phyloP scores from a whole-genome alignment of 805 yeast genomes.

The Ogataea paraovalis region DNA sequence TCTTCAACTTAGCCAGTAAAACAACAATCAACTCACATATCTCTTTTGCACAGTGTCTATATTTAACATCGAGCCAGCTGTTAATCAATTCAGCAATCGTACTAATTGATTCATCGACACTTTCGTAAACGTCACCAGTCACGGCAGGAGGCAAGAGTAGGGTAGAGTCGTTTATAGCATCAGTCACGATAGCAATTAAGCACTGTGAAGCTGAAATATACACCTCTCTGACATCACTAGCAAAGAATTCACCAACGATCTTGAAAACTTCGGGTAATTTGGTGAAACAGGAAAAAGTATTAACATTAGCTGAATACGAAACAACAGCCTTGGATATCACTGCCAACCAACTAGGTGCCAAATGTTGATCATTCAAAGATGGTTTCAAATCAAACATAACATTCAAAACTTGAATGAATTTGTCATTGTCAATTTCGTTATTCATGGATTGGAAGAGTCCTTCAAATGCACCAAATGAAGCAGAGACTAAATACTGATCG shows the following conservation, averaged over 20 bases:
- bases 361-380: slow-evolving; percentile 71
- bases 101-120: slow-evolving; percentile 50
- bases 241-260: slow-evolving; percentile 58
- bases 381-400: slow-evolving; percentile 80
- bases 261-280: slow-evolving; percentile 56
- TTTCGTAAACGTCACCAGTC: slow-evolving; percentile 48
- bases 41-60: slow-evolving; percentile 70
- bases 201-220: slow-evolving; percentile 82
- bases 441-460: slow-evolving; percentile 68
- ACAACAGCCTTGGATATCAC: slow-evolving; percentile 80
- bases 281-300: slow-evolving; percentile 47
- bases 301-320: slow-evolving; percentile 45
- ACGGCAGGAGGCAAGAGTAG: slow-evolving; percentile 51
- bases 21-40: slow-evolving; percentile 65
- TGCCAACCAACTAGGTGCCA: slow-evolving; percentile 94
- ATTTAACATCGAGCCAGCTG: slow-evolving; percentile 66
- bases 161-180: slow-evolving; percentile 57
- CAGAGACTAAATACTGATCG: slow-evolving; percentile 78
- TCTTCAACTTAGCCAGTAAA: slow-evolving; percentile 57
- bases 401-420: slow-evolving; percentile 59
- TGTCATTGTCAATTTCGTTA: slow-evolving; percentile 49
- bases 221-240: slow-evolving; percentile 60
- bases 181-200: slow-evolving; percentile 69
- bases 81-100: slow-evolving; percentile 47
- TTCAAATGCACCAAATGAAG: slow-evolving; percentile 82